These are phyloP conservation scores for Globisporangium spiculum DNA, from an alignment of 352 stramenopile species.

Conservation along the genomic window DNA sequence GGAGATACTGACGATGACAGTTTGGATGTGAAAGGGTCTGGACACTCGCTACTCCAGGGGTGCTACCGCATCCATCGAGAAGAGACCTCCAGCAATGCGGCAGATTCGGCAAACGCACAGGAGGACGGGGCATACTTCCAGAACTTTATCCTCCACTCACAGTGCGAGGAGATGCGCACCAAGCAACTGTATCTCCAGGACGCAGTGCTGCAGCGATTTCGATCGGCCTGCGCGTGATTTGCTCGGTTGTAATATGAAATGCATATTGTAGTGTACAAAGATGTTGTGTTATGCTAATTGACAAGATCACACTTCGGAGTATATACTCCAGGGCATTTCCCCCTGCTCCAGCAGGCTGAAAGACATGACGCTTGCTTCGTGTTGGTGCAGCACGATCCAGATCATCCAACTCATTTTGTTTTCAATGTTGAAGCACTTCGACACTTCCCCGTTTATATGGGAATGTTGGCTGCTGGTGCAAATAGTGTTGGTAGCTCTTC, in stretches of 20 bases:
- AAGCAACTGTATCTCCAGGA: conserved; percentile 5
- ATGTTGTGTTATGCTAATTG: too few species aligned
- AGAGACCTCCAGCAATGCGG: neutral
- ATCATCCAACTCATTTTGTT: too few species aligned
- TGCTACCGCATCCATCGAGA: neutral
- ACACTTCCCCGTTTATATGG: too few species aligned
- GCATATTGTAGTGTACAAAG: neutral
- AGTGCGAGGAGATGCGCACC: conserved; percentile 10
- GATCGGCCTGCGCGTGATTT: neutral
- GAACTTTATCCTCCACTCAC: conserved; percentile 7
- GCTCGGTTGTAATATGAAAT: neutral
- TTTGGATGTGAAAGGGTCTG: neutral
- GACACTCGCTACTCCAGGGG: neutral
- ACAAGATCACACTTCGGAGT: too few species aligned
- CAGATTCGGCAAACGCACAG: neutral
- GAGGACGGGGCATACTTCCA: conserved; percentile 9
- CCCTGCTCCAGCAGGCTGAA: too few species aligned
- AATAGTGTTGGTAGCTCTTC: too few species aligned
- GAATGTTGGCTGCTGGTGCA: too few species aligned
- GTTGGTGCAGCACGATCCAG: too few species aligned
- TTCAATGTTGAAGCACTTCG: too few species aligned
- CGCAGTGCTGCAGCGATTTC: conserved; percentile 1
- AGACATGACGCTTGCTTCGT: too few species aligned
- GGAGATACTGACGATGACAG: neutral
- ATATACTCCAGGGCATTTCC: too few species aligned